phyloP scores from a whole-genome alignment of 2,329 filamentous ascomycete genomes.

The Pyrenophora tritici-repentis region DNA sequence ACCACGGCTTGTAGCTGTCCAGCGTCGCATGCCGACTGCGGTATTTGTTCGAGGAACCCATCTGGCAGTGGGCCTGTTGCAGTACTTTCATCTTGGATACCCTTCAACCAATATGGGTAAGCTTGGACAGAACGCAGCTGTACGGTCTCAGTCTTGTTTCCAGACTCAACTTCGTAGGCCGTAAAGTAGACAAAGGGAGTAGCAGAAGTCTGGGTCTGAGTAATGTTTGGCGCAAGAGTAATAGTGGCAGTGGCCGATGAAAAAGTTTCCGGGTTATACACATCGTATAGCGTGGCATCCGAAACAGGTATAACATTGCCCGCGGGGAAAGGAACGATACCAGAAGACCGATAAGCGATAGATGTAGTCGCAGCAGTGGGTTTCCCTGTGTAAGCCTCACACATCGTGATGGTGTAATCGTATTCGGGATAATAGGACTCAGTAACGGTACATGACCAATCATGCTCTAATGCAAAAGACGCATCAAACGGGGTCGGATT shows the following conservation, averaged over 20 bases:
- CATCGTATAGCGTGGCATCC: conserved; percentile 24
- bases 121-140: conserved; percentile 42
- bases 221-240: conserved; percentile 30
- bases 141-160: conserved; percentile 42
- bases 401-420: conserved; percentile 28
- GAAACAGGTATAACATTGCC: conserved; percentile 22
- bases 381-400: conserved; percentile 30
- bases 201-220: conserved; percentile 33
- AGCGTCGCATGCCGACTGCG: conserved; percentile 38
- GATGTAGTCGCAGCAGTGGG: conserved; percentile 41
- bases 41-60: conserved; percentile 44
- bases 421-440: conserved; percentile 29
- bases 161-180: conserved; percentile 49
- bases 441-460: conserved; percentile 29
- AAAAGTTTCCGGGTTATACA: conserved; percentile 14
- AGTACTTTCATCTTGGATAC: conserved; percentile 28
- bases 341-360: conserved; percentile 30
- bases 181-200: conserved; percentile 53
- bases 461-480: conserved; percentile 26
- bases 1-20: conserved; percentile 49
- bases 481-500: conserved; percentile 35
- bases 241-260: conserved; percentile 30
- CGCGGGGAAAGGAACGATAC: conserved; percentile 29
- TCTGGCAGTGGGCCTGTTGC: conserved; percentile 43
- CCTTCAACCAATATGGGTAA: conserved; percentile 45